phyloP scores from a whole-genome alignment of 805 yeast species.

The Candida parachauliodes region DNA sequence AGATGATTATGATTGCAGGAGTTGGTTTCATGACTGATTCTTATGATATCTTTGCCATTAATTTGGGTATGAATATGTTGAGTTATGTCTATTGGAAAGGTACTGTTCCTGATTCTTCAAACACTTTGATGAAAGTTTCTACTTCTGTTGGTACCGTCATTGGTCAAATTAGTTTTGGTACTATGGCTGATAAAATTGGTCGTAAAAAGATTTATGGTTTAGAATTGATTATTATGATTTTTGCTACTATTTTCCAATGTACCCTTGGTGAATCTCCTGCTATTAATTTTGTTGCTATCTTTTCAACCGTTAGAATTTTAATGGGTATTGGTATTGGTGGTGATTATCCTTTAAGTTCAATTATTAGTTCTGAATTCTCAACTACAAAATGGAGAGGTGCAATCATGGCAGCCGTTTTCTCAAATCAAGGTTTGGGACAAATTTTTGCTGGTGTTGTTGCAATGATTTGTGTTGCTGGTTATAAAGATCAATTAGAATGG shows the following conservation, averaged over 20 bases:
- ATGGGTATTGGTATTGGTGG: constrained; percentile 98
- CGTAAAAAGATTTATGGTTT: constrained; percentile 85
- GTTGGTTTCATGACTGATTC: constrained; percentile 93
- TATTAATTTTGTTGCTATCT: constrained; percentile 67
- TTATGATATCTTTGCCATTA: constrained; percentile 88
- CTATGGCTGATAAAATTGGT: constrained; percentile 75
- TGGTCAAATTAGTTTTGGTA: constrained; percentile 86
- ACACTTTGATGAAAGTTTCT: constrained; percentile 76
- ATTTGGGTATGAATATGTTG: constrained; percentile 78
- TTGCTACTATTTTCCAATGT: constrained; percentile 77
- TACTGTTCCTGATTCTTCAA: constrained; percentile 64
- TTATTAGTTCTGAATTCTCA: constrained; percentile 87
- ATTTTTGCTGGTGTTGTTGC: constrained; percentile 83
- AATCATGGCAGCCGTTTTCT: constrained; percentile 92
- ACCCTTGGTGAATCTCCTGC: constrained; percentile 68
- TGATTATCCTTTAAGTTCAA: constrained; percentile 92
- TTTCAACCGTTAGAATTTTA: constrained; percentile 74
- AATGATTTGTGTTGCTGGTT: constrained; percentile 70
- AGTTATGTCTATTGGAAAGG: constrained; percentile 70
- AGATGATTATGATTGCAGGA: constrained; percentile 82
- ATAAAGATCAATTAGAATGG: constrained; percentile 51
- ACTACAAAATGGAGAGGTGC: constrained; percentile 98
- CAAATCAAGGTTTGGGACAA: constrained; percentile 98
- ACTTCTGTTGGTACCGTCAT: constrained; percentile 93
- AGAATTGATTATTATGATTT: constrained; percentile 81